Evolutionary conservation across 768 basidiomycete genomes (phyloP).

Genomic region (Coprinellus micaceus): DNA sequence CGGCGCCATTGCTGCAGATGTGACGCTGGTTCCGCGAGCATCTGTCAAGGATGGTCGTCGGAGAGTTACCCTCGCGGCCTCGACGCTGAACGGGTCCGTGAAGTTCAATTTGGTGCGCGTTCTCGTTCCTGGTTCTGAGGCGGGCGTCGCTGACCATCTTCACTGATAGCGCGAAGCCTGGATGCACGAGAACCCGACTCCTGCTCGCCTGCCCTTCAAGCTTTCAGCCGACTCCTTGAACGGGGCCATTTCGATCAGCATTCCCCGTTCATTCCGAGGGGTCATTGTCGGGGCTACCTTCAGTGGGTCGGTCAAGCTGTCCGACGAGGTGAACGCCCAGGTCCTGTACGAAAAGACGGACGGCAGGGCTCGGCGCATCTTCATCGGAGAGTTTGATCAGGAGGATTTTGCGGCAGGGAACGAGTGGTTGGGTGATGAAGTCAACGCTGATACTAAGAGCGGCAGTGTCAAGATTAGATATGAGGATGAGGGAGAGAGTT

Average conservation of each 20-base stretch:
- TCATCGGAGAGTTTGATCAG: constrained; percentile 38
- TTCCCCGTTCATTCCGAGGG: constrained; percentile 41
- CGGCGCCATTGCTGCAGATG: not conserved
- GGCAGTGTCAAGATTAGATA: constrained; percentile 36
- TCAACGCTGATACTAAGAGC: constrained; percentile 31
- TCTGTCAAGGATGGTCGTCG: not conserved
- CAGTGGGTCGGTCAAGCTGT: constrained; percentile 32
- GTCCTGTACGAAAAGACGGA: constrained; percentile 33
- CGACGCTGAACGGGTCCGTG: not conserved
- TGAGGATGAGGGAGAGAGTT: constrained; percentile 25
- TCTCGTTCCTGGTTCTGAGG: not conserved
- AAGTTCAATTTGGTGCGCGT: not conserved
- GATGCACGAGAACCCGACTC: not conserved
- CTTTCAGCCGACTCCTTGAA: constrained; percentile 23
- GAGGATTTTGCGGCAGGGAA: constrained; percentile 22
- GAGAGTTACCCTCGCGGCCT: not conserved
- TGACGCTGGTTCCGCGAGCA: not conserved
- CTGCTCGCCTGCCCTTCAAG: constrained; percentile 22
- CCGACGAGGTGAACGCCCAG: constrained; percentile 25
- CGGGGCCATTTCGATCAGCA: constrained; percentile 31
- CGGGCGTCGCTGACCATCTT: not conserved
- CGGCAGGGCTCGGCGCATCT: constrained; percentile 30
- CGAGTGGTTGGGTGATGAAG: constrained; percentile 37
- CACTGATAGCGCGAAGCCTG: no score
- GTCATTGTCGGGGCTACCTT: constrained; percentile 30